A percentile compares a stretch with the other conserved stretches of the same genome.
Conservation (phyloP, 257 asterid genomes). For the Handroanthus guayacan region DNA sequence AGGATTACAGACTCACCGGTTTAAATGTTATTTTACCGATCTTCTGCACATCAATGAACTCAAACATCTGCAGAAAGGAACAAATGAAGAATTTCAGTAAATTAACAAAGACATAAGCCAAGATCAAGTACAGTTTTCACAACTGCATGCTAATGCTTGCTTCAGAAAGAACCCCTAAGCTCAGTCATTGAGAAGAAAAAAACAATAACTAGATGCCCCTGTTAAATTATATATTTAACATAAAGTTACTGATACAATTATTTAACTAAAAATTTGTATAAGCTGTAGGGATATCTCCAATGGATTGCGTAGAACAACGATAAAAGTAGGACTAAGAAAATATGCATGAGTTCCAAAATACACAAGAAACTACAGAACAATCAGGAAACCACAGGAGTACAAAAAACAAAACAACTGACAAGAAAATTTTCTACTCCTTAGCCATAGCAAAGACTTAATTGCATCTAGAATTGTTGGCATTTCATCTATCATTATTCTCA, state of each 20-base stretch:
- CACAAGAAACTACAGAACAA: neutral
- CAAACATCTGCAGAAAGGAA: slow-evolving; percentile 69
- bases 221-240: neutral
- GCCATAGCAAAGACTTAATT: neutral
- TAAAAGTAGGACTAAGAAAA: neutral
- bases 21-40: slow-evolving; percentile 79
- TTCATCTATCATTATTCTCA: slow-evolving; percentile 1
- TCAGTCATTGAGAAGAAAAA: slow-evolving; percentile 16
- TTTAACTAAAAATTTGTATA: neutral
- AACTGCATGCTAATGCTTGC: slow-evolving; percentile 23
- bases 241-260: neutral
- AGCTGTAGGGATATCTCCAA: neutral
- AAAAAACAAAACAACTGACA: neutral
- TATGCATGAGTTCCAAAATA: neutral
- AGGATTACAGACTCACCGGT: slow-evolving; percentile 57
- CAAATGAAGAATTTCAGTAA: neutral
- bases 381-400: slow-evolving; percentile 14
- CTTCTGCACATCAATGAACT: slow-evolving; percentile 75
- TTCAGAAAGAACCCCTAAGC: neutral
- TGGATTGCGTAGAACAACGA: neutral
- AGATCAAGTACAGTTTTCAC: slow-evolving; percentile 1
- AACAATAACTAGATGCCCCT: neutral
- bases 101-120: slow-evolving; percentile 11
- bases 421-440: slow-evolving; percentile 7
- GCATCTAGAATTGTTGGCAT: slow-evolving; percentile 1